phyloP scores from a whole-genome alignment of 2,329 filamentous ascomycete species.

The Ophiostoma montium region DNA sequence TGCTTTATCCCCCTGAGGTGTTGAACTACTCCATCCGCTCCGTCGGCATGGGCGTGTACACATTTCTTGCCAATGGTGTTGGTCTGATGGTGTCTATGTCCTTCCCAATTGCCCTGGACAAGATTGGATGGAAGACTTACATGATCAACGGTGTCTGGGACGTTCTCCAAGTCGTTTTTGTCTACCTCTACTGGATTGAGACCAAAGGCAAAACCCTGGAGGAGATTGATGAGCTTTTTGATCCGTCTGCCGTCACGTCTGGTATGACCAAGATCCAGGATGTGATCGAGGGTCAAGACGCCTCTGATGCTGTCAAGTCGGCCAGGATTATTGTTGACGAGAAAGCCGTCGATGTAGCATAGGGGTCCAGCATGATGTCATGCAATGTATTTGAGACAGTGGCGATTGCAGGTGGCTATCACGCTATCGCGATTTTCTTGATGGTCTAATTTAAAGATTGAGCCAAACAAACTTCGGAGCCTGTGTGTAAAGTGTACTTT shows the following conservation, averaged over 20 bases:
- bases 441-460: neutral
- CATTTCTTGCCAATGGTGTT: slow-evolving; percentile 26
- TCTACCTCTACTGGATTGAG: slow-evolving; percentile 35
- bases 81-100: slow-evolving; percentile 30
- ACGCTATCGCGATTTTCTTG: neutral
- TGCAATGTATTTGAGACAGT: too few relatives aligned
- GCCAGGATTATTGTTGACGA: neutral
- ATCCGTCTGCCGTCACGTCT: neutral
- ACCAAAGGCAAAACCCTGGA: slow-evolving; percentile 20
- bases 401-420: too few relatives aligned
- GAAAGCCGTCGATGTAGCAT: neutral
- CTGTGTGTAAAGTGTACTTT: too few relatives aligned
- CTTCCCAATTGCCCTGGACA: slow-evolving; percentile 29
- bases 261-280: slow-evolving; percentile 1
- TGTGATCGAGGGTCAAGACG: neutral
- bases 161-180: slow-evolving; percentile 23
- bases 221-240: slow-evolving; percentile 6
- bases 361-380: neutral
- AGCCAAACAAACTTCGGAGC: too few relatives aligned
- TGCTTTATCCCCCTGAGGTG: slow-evolving; percentile 30
- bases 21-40: slow-evolving; percentile 25
- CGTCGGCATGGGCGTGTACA: slow-evolving; percentile 30
- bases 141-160: slow-evolving; percentile 33
- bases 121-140: slow-evolving; percentile 36
- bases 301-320: neutral